A percentile compares a stretch with the other conserved stretches of the same genome.
Conservation (phyloP, 164 flowering plant species). For the Warburgia ugandensis region DNA sequence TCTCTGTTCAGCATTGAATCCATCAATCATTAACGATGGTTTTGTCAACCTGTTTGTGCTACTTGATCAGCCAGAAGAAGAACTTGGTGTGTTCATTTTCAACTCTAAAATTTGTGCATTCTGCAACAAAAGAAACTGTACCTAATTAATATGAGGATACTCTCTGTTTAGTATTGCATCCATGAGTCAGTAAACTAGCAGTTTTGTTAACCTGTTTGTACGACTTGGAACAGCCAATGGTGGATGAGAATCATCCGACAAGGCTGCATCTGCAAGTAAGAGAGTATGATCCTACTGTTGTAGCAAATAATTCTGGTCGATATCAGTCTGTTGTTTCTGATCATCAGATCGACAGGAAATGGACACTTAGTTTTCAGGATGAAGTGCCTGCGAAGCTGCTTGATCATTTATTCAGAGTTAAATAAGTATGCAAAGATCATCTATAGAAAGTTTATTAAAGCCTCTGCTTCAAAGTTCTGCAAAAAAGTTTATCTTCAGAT, state of each 20-base stretch:
- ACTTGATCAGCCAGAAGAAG: no score
- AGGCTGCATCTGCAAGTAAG: constrained; percentile 55
- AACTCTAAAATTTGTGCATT: no score
- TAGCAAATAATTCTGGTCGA: constrained; percentile 16
- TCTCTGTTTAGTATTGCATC: no score
- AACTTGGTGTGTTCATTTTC: no score
- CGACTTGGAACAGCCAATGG: constrained; percentile 36
- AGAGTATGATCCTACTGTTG: constrained; percentile 31
- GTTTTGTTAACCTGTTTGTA: no score
- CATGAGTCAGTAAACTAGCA: not conserved
- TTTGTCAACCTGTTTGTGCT: no score
- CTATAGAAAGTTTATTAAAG: constrained; percentile 32
- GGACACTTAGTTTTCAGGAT: constrained; percentile 53
- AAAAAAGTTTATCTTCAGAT: constrained; percentile 10
- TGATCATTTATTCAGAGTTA: constrained; percentile 29
- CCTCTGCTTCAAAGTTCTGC: constrained; percentile 26
- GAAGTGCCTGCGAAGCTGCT: constrained; percentile 44
- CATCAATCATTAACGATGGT: no score
- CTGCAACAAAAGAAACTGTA: no score
- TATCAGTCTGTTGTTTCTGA: constrained; percentile 1
- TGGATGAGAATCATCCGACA: constrained; percentile 46
- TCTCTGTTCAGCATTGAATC: no score
- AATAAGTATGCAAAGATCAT: constrained; percentile 39
- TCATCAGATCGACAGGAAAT: constrained; percentile 33
- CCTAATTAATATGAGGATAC: no score